Evolutionary conservation across 148 eudicot genomes (phyloP).

Genomic region (Rhododendron griersonianum): DNA sequence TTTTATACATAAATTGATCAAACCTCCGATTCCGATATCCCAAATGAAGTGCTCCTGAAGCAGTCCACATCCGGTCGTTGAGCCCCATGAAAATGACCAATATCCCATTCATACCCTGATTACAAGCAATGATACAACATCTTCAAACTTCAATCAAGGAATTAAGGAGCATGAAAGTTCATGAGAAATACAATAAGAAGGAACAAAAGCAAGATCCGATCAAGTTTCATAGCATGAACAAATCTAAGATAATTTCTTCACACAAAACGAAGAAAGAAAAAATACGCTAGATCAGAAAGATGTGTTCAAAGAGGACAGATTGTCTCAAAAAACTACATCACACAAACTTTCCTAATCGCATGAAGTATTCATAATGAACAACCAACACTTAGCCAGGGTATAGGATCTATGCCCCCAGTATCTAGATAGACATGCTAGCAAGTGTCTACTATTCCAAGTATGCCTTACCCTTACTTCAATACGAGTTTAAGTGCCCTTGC

Average conservation of each 20-base stretch:
- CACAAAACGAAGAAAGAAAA: background rate
- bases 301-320: background rate
- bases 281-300: background rate
- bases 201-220: background rate
- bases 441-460: background rate
- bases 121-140: conserved; percentile 13
- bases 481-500: background rate
- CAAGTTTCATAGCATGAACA: background rate
- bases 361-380: background rate
- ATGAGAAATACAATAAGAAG: background rate
- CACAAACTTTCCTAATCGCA: background rate
- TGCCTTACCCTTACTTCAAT: background rate
- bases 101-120: conserved; percentile 97
- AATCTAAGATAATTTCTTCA: background rate
- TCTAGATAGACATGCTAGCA: background rate
- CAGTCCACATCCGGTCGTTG: conserved; percentile 91
- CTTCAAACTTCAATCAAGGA: background rate
- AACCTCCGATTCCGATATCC: conserved; percentile 74
- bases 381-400: background rate
- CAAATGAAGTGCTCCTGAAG: conserved; percentile 92
- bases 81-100: conserved; percentile 91
- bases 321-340: background rate
- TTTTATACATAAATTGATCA: background rate
- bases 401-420: background rate
- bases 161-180: background rate